These are phyloP conservation scores for Cryptococcus amylolentus DNA, from an alignment of 1,284 basidiomycete species.

Conservation along the genomic window DNA sequence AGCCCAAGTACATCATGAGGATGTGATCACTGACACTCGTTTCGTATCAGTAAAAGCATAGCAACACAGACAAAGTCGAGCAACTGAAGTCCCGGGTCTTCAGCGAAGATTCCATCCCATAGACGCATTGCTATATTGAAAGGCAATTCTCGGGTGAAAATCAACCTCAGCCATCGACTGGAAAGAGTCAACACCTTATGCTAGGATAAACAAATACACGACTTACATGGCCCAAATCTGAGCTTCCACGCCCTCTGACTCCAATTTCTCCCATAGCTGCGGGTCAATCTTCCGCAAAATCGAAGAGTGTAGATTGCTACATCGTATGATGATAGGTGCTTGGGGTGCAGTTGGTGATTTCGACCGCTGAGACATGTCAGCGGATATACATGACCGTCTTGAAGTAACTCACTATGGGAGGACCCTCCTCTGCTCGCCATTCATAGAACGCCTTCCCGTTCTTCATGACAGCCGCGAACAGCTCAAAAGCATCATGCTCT, in stretches of 20 bases:
- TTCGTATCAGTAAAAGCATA: constrained; percentile 87
- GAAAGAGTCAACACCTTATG: neutral
- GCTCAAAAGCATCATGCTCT: constrained; percentile 69
- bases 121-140: constrained; percentile 66
- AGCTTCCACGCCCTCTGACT: constrained; percentile 77
- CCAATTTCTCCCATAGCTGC: constrained; percentile 68
- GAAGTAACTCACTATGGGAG: constrained; percentile 27
- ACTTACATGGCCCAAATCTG: constrained; percentile 90
- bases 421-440: constrained; percentile 61
- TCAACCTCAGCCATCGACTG: constrained; percentile 83
- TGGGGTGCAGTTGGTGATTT: constrained; percentile 35
- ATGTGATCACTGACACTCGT: constrained; percentile 59
- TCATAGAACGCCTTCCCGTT: constrained; percentile 79
- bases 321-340: constrained; percentile 76
- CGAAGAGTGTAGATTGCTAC: constrained; percentile 69
- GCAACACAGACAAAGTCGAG: constrained; percentile 81
- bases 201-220: neutral
- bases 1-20: neutral
- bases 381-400: neutral
- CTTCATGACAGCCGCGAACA: constrained; percentile 76
- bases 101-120: constrained; percentile 89
- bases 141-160: constrained; percentile 85
- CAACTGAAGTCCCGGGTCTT: constrained; percentile 65
- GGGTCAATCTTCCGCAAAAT: constrained; percentile 76
- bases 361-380: constrained; percentile 22